A percentile compares a stretch with the other conserved stretches of the same genome.
phyloP scores from a whole-genome alignment of 2,329 filamentous ascomycete genomes.

The Septoria linicola region DNA sequence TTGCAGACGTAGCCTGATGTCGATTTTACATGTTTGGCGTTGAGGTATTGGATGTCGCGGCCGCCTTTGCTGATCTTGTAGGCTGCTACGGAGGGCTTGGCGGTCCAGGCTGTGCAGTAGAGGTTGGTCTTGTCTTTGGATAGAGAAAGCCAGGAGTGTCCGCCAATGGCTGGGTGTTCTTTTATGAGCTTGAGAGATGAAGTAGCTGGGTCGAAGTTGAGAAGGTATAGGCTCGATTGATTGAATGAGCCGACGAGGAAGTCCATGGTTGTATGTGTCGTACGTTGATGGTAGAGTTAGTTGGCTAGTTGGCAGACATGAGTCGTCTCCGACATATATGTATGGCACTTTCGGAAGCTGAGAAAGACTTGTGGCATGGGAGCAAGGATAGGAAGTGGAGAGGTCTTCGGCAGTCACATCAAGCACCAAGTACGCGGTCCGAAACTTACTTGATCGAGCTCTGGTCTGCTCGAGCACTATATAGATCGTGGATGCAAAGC shows the following conservation, averaged over 20 bases:
- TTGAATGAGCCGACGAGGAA: conserved; percentile 41
- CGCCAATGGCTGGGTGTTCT: conserved; percentile 35
- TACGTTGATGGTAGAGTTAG: neutral
- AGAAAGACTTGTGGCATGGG: neutral
- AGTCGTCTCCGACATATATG: neutral
- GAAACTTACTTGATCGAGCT: conserved; percentile 1
- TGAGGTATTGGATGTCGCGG: conserved; percentile 34
- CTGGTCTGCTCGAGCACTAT: too few species aligned
- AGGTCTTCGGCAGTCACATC: neutral
- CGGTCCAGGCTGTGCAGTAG: conserved; percentile 41
- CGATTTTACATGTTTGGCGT: conserved; percentile 34
- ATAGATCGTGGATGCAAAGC: too few species aligned
- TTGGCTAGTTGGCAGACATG: neutral
- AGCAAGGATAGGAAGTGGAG: neutral
- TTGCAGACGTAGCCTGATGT: conserved; percentile 38
- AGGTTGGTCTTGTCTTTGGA: conserved; percentile 33
- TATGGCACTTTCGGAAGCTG: neutral
- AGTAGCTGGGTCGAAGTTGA: conserved; percentile 33
- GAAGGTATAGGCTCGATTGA: conserved; percentile 34
- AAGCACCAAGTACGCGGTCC: neutral
- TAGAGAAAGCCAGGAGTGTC: conserved; percentile 39
- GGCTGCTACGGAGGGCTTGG: conserved; percentile 34
- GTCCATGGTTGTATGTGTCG: conserved; percentile 33
- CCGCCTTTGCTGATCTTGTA: conserved; percentile 31
- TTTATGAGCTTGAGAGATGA: conserved; percentile 28